A percentile compares a stretch with the other conserved stretches of the same genome.
Evolutionary conservation across 257 asterid species (phyloP).

Genomic region (Avicennia marina): DNA sequence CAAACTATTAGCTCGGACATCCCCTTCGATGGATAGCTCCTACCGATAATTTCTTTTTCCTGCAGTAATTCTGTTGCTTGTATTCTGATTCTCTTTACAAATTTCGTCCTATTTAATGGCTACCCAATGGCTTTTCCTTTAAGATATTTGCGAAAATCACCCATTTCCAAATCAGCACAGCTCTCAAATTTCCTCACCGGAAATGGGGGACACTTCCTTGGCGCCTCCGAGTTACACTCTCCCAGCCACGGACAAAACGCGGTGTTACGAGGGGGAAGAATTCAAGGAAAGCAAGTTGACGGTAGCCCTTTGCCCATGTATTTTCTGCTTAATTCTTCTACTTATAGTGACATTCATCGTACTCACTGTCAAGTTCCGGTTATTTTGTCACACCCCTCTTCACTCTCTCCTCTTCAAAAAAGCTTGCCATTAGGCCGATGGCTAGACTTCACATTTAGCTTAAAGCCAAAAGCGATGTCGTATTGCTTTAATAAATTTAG

Average conservation of each 20-base stretch:
- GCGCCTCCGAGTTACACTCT: constrained; percentile 26
- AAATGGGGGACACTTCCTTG: constrained; percentile 43
- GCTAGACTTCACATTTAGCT: background rate
- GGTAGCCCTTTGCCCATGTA: constrained; percentile 83
- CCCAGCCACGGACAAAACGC: constrained; percentile 26
- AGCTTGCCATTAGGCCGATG: constrained; percentile 35
- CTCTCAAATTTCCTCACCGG: constrained; percentile 14
- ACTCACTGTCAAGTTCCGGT: constrained; percentile 61
- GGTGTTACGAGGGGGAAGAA: constrained; percentile 34
- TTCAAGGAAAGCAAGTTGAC: constrained; percentile 46
- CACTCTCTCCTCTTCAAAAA: constrained; percentile 58
- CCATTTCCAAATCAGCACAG: constrained; percentile 7
- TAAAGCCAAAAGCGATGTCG: background rate
- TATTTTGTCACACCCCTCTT: constrained; percentile 79
- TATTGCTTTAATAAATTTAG: constrained; percentile 24
- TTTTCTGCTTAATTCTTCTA: constrained; percentile 53
- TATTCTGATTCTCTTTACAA: too few species aligned
- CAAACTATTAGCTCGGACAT: too few species aligned
- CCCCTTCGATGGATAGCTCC: too few species aligned
- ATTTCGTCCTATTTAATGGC: constrained; percentile 24
- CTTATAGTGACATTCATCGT: constrained; percentile 40
- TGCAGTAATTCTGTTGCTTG: too few species aligned
- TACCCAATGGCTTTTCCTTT: constrained; percentile 31
- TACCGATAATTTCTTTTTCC: too few species aligned
- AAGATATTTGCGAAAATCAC: constrained; percentile 20